A percentile compares a stretch with the other conserved stretches of the same genome.
Evolutionary conservation across 2,329 filamentous ascomycete species (phyloP).

Genomic region (Colletotrichum sp.): DNA sequence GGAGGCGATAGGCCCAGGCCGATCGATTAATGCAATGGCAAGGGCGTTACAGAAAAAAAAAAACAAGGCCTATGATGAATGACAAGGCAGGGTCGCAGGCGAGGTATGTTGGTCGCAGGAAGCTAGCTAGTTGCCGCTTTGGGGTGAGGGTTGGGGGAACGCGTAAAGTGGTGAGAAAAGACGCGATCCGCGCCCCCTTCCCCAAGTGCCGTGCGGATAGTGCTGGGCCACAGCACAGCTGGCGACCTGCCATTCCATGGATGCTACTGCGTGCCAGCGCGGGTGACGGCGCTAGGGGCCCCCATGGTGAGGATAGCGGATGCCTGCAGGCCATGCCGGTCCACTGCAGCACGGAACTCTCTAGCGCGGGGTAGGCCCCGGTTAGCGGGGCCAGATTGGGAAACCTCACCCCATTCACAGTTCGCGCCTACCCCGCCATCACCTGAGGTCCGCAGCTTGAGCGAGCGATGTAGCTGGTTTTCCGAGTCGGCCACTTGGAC

Average conservation of each 20-base stretch:
- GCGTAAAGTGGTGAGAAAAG: background rate
- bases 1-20: background rate
- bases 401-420: constrained; percentile 19
- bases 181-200: background rate
- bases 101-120: background rate
- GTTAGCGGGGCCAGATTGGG: constrained; percentile 2
- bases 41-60: background rate
- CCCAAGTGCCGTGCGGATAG: background rate
- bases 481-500: background rate
- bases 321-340: constrained; percentile 8
- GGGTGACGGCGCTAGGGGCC: background rate
- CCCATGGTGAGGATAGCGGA: background rate
- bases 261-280: background rate
- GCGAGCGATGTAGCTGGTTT: background rate
- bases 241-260: background rate
- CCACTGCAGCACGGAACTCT: background rate
- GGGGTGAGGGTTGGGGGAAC: background rate
- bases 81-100: background rate
- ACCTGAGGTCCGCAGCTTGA: background rate
- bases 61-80: background rate
- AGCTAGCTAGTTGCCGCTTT: background rate
- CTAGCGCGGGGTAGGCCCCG: constrained; percentile 18
- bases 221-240: background rate
- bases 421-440: constrained; percentile 10
- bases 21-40: background rate